phyloP scores from a whole-genome alignment of 1,284 basidiomycete genomes.

The Cystobasidiaceae sp. region DNA sequence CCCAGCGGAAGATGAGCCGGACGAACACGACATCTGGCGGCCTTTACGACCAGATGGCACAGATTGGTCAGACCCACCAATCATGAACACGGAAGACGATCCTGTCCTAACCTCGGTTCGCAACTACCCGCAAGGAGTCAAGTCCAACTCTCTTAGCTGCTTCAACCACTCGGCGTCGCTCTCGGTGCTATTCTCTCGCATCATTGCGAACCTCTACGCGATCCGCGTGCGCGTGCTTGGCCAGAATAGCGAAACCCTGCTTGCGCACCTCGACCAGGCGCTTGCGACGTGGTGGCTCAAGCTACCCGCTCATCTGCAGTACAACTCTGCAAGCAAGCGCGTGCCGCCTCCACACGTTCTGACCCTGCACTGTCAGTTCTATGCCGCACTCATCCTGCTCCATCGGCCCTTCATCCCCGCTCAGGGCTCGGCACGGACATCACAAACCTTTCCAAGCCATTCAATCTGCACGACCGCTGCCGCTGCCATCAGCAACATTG shows the following conservation, averaged over 20 bases:
- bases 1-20: slow-evolving; percentile 59
- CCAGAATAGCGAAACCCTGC: slow-evolving; percentile 55
- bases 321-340: slow-evolving; percentile 30
- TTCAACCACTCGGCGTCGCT: slow-evolving; percentile 69
- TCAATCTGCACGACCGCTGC: slow-evolving; percentile 67
- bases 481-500: slow-evolving; percentile 64
- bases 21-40: slow-evolving; percentile 44
- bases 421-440: slow-evolving; percentile 48
- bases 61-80: slow-evolving; percentile 33
- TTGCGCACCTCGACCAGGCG: slow-evolving; percentile 58
- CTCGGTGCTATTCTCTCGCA: slow-evolving; percentile 48
- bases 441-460: slow-evolving; percentile 61
- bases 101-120: not conserved
- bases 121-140: slow-evolving; percentile 27
- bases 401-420: slow-evolving; percentile 59
- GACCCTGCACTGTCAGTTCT: slow-evolving; percentile 77
- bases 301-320: slow-evolving; percentile 62
- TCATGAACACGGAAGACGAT: slow-evolving; percentile 18
- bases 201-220: slow-evolving; percentile 68
- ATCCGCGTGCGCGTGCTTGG: slow-evolving; percentile 54
- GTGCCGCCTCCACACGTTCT: slow-evolving; percentile 50
- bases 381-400: slow-evolving; percentile 69
- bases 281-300: slow-evolving; percentile 73
- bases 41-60: slow-evolving; percentile 41
- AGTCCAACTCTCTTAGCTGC: slow-evolving; percentile 59